These are phyloP conservation scores for Thermothielavioides terrestris DNA, from an alignment of 495 filamentous ascomycete species.

Conservation along the genomic window DNA sequence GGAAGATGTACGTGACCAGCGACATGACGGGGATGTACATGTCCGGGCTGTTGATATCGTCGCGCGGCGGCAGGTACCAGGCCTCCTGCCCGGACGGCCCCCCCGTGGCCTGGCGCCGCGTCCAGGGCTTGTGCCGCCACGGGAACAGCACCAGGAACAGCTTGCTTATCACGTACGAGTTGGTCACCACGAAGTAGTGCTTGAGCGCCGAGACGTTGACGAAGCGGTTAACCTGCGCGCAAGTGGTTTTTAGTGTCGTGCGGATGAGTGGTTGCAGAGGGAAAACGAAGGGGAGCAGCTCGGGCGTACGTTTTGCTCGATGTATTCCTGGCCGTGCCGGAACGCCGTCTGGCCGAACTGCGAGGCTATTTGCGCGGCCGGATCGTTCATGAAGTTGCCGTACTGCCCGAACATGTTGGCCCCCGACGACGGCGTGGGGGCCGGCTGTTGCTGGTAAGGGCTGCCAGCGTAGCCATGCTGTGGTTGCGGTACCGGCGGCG, in stretches of 20 bases:
- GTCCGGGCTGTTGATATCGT: slow-evolving; percentile 95
- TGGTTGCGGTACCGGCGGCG: slow-evolving; percentile 68
- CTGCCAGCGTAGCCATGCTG: slow-evolving; percentile 67
- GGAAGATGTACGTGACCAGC: slow-evolving; percentile 91
- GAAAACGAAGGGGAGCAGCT: slow-evolving; percentile 3
- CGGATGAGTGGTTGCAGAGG: not conserved
- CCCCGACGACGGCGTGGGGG: slow-evolving; percentile 38
- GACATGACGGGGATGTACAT: slow-evolving; percentile 98
- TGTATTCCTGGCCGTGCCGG: slow-evolving; percentile 77
- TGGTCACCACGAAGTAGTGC: slow-evolving; percentile 96
- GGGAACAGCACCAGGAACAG: slow-evolving; percentile 88
- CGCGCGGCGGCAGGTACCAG: slow-evolving; percentile 87
- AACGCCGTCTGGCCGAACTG: slow-evolving; percentile 90
- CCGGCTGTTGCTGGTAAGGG: slow-evolving; percentile 55
- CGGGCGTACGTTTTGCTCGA: slow-evolving; percentile 94
- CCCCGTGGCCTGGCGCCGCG: slow-evolving; percentile 57
- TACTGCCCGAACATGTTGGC: slow-evolving; percentile 61
- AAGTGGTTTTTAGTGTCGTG: not conserved
- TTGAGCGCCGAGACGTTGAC: slow-evolving; percentile 87
- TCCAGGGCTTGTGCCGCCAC: slow-evolving; percentile 96
- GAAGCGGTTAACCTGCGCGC: slow-evolving; percentile 90
- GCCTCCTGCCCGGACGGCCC: slow-evolving; percentile 64
- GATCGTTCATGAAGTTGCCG: slow-evolving; percentile 87
- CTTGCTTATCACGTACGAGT: slow-evolving; percentile 79
- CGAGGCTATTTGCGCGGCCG: slow-evolving; percentile 91